These are phyloP conservation scores for Sporothrix variecibatus DNA, from an alignment of 2,329 filamentous ascomycete species.

Conservation along the genomic window DNA sequence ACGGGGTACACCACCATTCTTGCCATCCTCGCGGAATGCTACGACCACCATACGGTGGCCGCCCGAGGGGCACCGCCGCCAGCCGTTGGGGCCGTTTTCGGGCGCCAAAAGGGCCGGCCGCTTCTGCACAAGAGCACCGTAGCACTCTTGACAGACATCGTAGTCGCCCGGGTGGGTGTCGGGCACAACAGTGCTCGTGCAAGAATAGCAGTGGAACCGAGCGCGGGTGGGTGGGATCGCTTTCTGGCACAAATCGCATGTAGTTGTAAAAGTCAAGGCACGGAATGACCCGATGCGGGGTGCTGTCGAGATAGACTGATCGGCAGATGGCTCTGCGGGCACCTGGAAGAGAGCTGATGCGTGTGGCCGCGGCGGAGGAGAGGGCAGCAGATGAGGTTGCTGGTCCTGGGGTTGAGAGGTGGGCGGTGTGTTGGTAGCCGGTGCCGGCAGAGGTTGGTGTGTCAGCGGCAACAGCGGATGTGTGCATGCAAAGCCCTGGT, in stretches of 20 bases:
- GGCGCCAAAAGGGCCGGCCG: conserved; percentile 57
- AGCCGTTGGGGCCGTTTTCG: conserved; percentile 77
- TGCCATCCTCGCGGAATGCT: conserved; percentile 64
- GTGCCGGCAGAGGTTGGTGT: conserved; percentile 49
- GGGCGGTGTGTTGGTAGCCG: conserved; percentile 23
- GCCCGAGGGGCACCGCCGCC: conserved; percentile 72
- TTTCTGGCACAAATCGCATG: conserved; percentile 76
- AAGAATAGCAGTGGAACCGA: conserved; percentile 79
- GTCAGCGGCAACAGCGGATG: conserved; percentile 78
- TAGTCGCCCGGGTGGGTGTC: conserved; percentile 70
- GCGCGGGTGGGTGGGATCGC: conserved; percentile 69
- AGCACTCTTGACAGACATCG: conserved; percentile 81
- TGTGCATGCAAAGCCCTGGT: conserved; percentile 76
- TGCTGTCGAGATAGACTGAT: conserved; percentile 49
- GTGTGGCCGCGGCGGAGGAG: conserved; percentile 36
- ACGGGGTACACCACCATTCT: conserved; percentile 61
- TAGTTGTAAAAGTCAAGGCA: conserved; percentile 69
- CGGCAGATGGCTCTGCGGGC: conserved; percentile 49
- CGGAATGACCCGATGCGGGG: conserved; percentile 59
- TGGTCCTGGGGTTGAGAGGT: conserved; percentile 16
- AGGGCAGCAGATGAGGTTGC: conserved; percentile 33
- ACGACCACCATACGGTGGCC: conserved; percentile 85
- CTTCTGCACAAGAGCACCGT: conserved; percentile 53
- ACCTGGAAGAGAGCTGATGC: conserved; percentile 41
- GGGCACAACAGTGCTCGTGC: conserved; percentile 55